These are phyloP conservation scores for Lathyrus tuberosus DNA, from an alignment of 306 rosid genomes.

Conservation along the genomic window DNA sequence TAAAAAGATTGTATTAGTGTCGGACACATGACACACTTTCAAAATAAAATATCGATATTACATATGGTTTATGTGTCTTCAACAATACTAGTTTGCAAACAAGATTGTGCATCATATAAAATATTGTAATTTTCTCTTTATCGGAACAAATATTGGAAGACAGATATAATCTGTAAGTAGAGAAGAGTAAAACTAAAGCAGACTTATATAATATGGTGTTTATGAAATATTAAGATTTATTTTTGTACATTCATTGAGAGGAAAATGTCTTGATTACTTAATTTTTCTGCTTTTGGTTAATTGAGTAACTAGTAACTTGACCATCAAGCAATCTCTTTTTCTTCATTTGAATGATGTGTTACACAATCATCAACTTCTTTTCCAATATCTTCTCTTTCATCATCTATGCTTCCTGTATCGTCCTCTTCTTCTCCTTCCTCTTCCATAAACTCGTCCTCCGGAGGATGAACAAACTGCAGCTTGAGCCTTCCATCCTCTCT, in stretches of 20 bases:
- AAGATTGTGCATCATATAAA: not conserved
- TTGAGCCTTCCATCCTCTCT: slow-evolving; percentile 89
- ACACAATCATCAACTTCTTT: slow-evolving; percentile 29
- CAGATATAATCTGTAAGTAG: not conserved
- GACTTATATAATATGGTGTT: slow-evolving; percentile 17
- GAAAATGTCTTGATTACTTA: not conserved
- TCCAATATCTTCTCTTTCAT: slow-evolving; percentile 29
- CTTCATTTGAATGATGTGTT: slow-evolving; percentile 36
- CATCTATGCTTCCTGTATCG: slow-evolving; percentile 9
- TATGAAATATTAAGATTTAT: not conserved
- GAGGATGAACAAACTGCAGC: slow-evolving; percentile 68
- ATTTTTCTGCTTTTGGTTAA: slow-evolving; percentile 25
- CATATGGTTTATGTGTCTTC: not conserved
- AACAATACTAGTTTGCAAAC: slow-evolving; percentile 8
- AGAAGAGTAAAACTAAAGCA: not conserved
- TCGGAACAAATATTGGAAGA: not conserved
- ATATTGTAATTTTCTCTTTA: slow-evolving; percentile 3
- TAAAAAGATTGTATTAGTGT: too few species aligned
- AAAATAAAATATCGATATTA: too few species aligned
- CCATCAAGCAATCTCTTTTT: slow-evolving; percentile 28
- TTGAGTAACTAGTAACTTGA: slow-evolving; percentile 14
- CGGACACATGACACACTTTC: too few species aligned
- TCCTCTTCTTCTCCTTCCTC: slow-evolving; percentile 37
- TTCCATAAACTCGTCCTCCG: slow-evolving; percentile 49
- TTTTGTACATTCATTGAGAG: not conserved